phyloP scores from a whole-genome alignment of 2,329 filamentous ascomycete genomes.

The Alternaria viburni region DNA sequence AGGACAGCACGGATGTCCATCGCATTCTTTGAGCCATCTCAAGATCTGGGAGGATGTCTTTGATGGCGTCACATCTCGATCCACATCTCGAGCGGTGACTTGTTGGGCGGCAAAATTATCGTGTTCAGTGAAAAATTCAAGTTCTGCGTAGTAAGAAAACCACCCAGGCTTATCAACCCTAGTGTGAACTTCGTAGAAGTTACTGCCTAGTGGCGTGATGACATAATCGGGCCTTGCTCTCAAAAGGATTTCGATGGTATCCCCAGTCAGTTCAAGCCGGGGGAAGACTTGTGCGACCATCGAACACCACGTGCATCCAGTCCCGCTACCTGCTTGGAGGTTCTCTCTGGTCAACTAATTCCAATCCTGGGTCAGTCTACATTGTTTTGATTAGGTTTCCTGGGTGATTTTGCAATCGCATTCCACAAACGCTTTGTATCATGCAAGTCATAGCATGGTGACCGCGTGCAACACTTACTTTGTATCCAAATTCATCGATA shows the following conservation, averaged over 20 bases:
- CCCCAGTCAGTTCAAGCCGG: fast-evolving
- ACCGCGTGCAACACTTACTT: background rate
- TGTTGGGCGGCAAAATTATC: background rate
- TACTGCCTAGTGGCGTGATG: background rate
- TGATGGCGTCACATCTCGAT: background rate
- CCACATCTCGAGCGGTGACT: background rate
- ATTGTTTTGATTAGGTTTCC: background rate
- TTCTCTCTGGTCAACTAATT: background rate
- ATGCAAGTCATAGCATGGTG: background rate
- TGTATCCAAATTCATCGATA: background rate
- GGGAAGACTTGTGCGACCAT: too few species aligned
- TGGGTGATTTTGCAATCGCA: fast-evolving
- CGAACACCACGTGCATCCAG: background rate
- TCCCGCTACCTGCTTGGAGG: fast-evolving
- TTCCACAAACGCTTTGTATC: background rate
- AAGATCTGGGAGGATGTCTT: background rate
- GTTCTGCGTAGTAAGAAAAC: background rate
- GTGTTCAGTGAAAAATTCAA: background rate
- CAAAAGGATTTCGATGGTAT: background rate
- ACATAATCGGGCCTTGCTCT: fast-evolving
- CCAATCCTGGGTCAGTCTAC: background rate
- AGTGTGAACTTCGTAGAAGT: background rate
- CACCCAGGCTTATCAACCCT: too few species aligned
- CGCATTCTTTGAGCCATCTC: background rate
- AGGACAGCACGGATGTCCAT: background rate